Evolutionary conservation across 1,284 basidiomycete species (phyloP).

Genomic region (Boletus sp.): DNA sequence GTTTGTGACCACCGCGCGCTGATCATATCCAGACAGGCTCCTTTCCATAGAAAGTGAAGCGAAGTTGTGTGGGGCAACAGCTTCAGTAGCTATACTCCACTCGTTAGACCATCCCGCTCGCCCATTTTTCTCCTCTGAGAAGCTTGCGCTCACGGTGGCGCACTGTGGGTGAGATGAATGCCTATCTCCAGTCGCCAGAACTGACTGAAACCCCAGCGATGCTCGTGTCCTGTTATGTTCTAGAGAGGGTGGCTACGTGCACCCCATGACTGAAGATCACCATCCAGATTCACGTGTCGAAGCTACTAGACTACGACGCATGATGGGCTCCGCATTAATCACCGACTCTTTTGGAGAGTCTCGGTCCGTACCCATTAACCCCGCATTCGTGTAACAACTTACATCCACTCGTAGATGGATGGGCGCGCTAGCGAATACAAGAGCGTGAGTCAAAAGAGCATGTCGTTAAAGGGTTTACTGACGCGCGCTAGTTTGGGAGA

Average conservation of each 20-base stretch:
- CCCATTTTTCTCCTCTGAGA: conserved; percentile 76
- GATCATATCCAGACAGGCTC: conserved; percentile 55
- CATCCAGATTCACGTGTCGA: conserved; percentile 90
- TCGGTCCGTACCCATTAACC: conserved; percentile 45
- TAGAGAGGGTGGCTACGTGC: conserved; percentile 65
- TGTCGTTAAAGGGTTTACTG: background rate
- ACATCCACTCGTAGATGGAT: conserved; percentile 67
- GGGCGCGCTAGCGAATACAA: conserved; percentile 91
- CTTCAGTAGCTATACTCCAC: conserved; percentile 85
- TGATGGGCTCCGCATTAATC: conserved; percentile 88
- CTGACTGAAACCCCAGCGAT: conserved; percentile 51
- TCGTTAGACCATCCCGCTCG: conserved; percentile 70
- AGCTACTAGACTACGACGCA: conserved; percentile 76
- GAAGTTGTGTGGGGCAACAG: conserved; percentile 80
- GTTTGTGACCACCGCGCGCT: conserved; percentile 2
- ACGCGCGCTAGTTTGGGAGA: conserved; percentile 73
- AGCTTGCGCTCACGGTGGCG: conserved; percentile 78
- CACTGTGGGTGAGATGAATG: conserved; percentile 74
- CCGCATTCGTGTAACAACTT: background rate
- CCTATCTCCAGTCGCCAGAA: background rate
- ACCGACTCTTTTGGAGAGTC: conserved; percentile 96
- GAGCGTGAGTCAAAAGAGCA: conserved; percentile 53
- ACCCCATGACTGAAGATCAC: conserved; percentile 86
- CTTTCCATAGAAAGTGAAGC: conserved; percentile 58
- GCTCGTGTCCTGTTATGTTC: conserved; percentile 85